Evolutionary conservation across 169 alveolate genomes (phyloP).

Genomic region (Plasmodium malariae): DNA sequence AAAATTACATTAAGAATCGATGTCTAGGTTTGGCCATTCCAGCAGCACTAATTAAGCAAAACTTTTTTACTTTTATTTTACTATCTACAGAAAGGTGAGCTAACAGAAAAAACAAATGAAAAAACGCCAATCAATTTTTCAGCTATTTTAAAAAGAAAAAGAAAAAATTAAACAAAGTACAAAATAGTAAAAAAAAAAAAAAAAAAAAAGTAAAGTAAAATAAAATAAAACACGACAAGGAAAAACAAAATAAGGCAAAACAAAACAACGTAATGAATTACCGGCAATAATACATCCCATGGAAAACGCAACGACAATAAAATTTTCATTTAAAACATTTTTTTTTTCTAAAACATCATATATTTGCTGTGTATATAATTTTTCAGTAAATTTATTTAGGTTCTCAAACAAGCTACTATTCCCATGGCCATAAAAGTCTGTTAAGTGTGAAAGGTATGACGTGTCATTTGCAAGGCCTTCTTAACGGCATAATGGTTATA

Average conservation of each 20-base stretch:
- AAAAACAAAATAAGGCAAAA: background rate
- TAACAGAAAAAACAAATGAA: background rate
- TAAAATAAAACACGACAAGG: background rate
- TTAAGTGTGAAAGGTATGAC: background rate
- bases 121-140: background rate
- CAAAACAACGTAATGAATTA: slow-evolving; percentile 17
- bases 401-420: slow-evolving; percentile 25
- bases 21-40: slow-evolving; percentile 74
- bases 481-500: background rate
- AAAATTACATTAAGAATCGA: slow-evolving; percentile 49
- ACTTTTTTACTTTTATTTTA: slow-evolving; percentile 44
- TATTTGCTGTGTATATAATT: slow-evolving; percentile 66
- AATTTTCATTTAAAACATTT: slow-evolving; percentile 42
- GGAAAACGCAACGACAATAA: slow-evolving; percentile 61
- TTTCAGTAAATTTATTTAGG: slow-evolving; percentile 59
- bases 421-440: slow-evolving; percentile 73
- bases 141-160: background rate
- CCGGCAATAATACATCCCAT: slow-evolving; percentile 76
- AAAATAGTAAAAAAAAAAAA: slow-evolving; percentile 1
- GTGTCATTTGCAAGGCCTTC: background rate
- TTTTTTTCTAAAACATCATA: slow-evolving; percentile 66
- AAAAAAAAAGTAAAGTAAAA: background rate
- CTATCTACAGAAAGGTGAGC: slow-evolving; percentile 62
- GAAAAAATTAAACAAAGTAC: background rate
- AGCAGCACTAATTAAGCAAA: slow-evolving; percentile 73